A percentile compares a stretch with the other conserved stretches of the same genome.
These are phyloP conservation scores for Bruguiera parviflora DNA, from an alignment of 345 rosid species.

Conservation along the genomic window DNA sequence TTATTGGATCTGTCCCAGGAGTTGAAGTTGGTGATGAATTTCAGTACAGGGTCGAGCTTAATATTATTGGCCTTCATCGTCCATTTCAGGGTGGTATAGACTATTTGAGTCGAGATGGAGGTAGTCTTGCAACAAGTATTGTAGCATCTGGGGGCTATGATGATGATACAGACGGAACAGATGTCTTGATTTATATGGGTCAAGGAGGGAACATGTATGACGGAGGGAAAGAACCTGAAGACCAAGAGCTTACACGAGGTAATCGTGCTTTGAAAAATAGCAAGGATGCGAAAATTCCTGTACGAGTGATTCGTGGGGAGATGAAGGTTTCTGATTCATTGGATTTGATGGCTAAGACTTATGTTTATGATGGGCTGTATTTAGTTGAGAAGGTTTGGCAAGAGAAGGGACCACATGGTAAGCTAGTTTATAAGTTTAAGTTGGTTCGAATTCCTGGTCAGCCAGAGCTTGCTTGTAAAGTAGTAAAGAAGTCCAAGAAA, in stretches of 20 bases:
- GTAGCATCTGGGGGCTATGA: conserved; percentile 74
- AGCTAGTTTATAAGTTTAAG: conserved; percentile 59
- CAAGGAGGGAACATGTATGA: conserved; percentile 65
- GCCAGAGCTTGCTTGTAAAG: conserved; percentile 78
- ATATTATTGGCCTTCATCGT: conserved; percentile 70
- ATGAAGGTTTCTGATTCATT: conserved; percentile 36
- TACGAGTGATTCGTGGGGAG: conserved; percentile 78
- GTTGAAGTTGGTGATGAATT: conserved; percentile 80
- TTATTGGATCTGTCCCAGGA: conserved; percentile 75
- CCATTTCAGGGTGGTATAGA: conserved; percentile 69
- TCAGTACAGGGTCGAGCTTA: conserved; percentile 70
- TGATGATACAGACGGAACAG: conserved; percentile 52
- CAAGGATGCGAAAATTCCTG: conserved; percentile 32
- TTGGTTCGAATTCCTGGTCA: conserved; percentile 62
- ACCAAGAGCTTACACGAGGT: conserved; percentile 70
- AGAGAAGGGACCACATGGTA: conserved; percentile 62
- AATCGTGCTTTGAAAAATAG: conserved; percentile 76
- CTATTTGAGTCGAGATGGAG: conserved; percentile 38
- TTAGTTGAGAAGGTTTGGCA: conserved; percentile 49
- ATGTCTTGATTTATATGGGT: conserved; percentile 62
- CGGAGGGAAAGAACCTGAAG: conserved; percentile 53
- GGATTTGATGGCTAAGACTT: conserved; percentile 35
- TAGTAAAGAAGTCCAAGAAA: conserved; percentile 49
- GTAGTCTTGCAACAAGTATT: conserved; percentile 55
- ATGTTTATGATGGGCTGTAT: conserved; percentile 73